Evolutionary conservation across 208 protist genomes (phyloP), one percentile per base, ranked within the genome.

Genomic region (Borovskyia barvae): DNA sequence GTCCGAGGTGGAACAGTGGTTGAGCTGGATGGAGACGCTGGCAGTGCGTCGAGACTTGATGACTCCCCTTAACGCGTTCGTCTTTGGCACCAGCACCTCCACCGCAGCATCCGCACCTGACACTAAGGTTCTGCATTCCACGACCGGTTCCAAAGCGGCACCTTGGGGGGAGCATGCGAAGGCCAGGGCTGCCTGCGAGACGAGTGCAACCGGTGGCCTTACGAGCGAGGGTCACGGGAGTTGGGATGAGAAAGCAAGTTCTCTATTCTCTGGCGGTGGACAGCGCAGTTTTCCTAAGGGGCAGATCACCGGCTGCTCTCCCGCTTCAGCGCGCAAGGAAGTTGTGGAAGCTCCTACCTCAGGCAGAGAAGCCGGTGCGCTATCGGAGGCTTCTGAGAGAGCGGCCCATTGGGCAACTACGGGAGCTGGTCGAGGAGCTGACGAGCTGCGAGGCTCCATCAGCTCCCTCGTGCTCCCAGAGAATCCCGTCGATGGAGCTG

Each of bases 11-110:
- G 79, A 81, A 68, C 54, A 66, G 39, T 92, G 85, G 83, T 56
- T 83, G 17, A 58, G 36, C 12, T 95, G 88, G 85, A 90, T 95
- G 82, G 81, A 89, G 49, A 50, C 62, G 6, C 59, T 91, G 6
- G 87, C 84, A 11, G 35, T 69, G 17, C 74, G 74, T 24, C 66
- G 72, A 14, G 66, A 72, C 26, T 50, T 92, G 55, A 60, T 71
- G 53, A 73, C 77, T 15, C 79, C 75, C 8, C 67, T 90, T 24
- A 72, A 82, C 28, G 52, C 72, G 8, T 87, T 87, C 70, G 67
- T 88, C 17, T 42, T 82, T 12, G 75, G 66, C 32, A 19, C 41
- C 24, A 32, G 25, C 12, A 43, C 47, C 6, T 37, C 36, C 15
- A 1, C 48, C 17, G 35, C 55, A 15, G 3, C 22, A 1, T 26